Percentiles rank a stretch among this genome's conserved stretches.
These are phyloP conservation scores for Saccharomyces hybrid DNA, from an alignment of 1,139 yeast species.

Conservation along the genomic window DNA sequence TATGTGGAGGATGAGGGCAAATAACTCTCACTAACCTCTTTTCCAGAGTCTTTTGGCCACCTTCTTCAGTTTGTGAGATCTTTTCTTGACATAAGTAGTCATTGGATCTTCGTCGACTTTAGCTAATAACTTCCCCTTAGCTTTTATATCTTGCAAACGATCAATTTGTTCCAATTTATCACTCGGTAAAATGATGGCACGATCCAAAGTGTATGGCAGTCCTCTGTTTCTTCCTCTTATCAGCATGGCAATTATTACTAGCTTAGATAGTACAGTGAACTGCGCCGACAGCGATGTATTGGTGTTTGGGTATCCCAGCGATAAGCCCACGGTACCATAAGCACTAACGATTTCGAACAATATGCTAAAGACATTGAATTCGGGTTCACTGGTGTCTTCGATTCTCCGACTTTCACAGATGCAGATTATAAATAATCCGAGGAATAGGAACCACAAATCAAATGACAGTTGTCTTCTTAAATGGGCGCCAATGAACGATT, in stretches of 20 bases:
- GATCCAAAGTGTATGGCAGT: slow-evolving; percentile 81
- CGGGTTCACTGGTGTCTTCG: slow-evolving; percentile 35
- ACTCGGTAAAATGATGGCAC: slow-evolving; percentile 84
- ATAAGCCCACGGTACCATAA: slow-evolving; percentile 90
- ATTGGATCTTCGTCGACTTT: slow-evolving; percentile 13
- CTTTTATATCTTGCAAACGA: slow-evolving; percentile 45
- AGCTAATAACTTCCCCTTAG: slow-evolving; percentile 4
- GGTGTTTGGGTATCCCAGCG: slow-evolving; percentile 67
- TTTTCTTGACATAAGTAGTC: slow-evolving; percentile 13
- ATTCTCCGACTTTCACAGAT: slow-evolving; percentile 70
- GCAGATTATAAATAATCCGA: slow-evolving; percentile 79
- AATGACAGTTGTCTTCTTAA: slow-evolving; percentile 84
- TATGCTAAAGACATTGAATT: slow-evolving; percentile 61
- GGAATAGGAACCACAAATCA: slow-evolving; percentile 86
- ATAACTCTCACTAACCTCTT: background rate
- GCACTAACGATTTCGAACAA: slow-evolving; percentile 90
- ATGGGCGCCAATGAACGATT: slow-evolving; percentile 77
- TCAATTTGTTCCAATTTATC: slow-evolving; percentile 63
- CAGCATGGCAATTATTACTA: slow-evolving; percentile 82
- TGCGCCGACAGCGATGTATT: slow-evolving; percentile 67
- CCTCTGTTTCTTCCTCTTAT: slow-evolving; percentile 95
- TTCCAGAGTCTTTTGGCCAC: background rate
- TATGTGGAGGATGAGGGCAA: no score
- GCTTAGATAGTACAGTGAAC: slow-evolving; percentile 65
- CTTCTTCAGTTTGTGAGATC: background rate